Base-by-base conservation (phyloP, 371 early-diverging fungal genomes). In the Polyrhizophydium stewartii region DNA sequence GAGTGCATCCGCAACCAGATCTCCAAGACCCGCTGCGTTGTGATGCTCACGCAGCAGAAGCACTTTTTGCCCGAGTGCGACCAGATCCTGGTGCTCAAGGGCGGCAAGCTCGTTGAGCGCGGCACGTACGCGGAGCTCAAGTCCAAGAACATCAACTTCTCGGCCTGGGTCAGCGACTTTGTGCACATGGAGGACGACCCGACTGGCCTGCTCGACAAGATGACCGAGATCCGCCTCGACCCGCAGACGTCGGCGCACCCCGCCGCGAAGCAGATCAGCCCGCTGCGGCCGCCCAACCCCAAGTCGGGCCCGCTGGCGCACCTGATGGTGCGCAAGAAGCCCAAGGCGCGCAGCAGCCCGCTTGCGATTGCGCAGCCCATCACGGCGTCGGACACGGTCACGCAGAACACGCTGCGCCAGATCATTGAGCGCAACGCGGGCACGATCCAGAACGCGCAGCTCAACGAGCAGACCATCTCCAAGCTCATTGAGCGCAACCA, bases 91-190 rank as follows among this genome's bases (percentile, higher is more conserved):
- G 84, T 85, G 27, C 69, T 89, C 69, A 86, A 87, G 67, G 73
- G 76, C 33, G 93, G 92, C 10, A 71, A 69, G 52, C 66, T 89
- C 32, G 75, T 82, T 38, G 87, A 83, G 57, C 76, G 84, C 31
- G 92, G 92, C 5, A 82, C 85, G 0, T 90, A 79, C 60, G 65
- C 61, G 22, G 86, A 90, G 62, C 73, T 92, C 31, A 81, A 87
- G 56, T 80, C 76, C 0, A 45, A 67, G 19, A 63, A 76, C 30
- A 71, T 72, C 35, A 76, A 73, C 52, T 78, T 80, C 43, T 71
- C 76, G 9, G 65, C 70, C 1, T 71, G 69, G 70, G 75, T 77
- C 19, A 74, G 62, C 60, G 80, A 78, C 61, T 65, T 58, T 33
- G 62, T 69, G 28, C 62, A 66, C 13, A 67, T 74, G 25, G 76